Evolutionary conservation across 148 eudicot species (phyloP).

Genomic region (Diospyros kaki): DNA sequence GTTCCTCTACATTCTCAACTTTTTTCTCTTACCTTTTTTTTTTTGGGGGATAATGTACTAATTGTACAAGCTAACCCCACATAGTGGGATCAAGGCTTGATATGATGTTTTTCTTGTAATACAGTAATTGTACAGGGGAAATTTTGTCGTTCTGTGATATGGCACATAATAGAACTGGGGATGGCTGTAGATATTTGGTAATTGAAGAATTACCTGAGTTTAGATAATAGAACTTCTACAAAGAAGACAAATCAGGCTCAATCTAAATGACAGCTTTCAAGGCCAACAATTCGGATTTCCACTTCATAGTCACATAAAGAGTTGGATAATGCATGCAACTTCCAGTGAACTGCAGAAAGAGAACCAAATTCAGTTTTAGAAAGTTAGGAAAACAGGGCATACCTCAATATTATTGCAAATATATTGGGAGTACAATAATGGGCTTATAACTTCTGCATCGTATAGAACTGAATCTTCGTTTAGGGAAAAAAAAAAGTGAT

Average conservation of each 20-base stretch:
- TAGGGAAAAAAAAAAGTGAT: too few species aligned
- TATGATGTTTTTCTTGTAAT: background rate
- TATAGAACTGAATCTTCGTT: too few species aligned
- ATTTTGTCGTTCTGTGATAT: background rate
- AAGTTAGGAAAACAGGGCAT: background rate
- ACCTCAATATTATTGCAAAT: background rate
- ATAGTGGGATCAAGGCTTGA: too few species aligned
- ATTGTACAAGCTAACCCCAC: too few species aligned
- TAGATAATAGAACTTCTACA: conserved; percentile 5
- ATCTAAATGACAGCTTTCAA: background rate
- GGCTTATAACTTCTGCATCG: too few species aligned
- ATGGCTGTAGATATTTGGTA: background rate
- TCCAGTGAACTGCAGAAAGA: background rate
- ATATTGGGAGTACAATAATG: too few species aligned
- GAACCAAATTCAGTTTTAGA: background rate
- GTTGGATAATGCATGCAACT: background rate
- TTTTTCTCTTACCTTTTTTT: too few species aligned
- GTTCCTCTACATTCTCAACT: background rate
- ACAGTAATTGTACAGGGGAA: background rate
- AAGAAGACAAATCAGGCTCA: conserved; percentile 1
- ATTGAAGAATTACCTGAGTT: background rate
- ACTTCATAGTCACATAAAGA: background rate
- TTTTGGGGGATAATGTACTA: background rate
- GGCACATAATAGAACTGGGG: background rate
- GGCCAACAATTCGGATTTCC: background rate